Evolutionary conservation across 2,329 filamentous ascomycete genomes (phyloP), one percentile per base, ranked within the genome.

Genomic region (Fusarium gaditjirri): DNA sequence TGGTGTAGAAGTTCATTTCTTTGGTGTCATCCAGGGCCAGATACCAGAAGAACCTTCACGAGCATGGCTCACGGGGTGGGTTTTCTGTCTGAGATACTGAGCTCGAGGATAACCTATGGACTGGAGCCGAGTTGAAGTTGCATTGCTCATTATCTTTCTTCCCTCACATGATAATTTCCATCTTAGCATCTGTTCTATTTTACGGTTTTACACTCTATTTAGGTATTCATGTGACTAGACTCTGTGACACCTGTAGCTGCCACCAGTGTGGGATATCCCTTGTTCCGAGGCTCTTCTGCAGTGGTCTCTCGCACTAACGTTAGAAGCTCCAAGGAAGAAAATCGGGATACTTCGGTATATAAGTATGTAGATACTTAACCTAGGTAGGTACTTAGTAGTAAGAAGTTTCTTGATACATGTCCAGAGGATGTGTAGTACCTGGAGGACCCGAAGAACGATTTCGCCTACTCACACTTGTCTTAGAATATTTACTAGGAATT

Each of bases 11-110:
- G 53, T 39, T 55, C 35, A 23, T 31, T 62, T 50, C 33, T 38
- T 47, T 44, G 33, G 23, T 55, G 42, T 16, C 31, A 68, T 49
- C 43, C 64, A 49, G 46, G 42, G 31, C 31, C 49, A 53, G 23
- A 29, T 13, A 31, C 29, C 27, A 60, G 61, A 56, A 41, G 42
- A 47, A 17, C 49, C 53, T 65, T 57, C 64, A 61, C 59, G 55
- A 72, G 64, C 52, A 43, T 54, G 63, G 47, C 57, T 71, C 68
- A 71, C 53, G 56, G 36, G 56, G 36, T 36, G 29, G 39, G 11
- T 60, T 41, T 58, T 66, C n/a, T 33, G 31, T 46, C 29, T 19
- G 19, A 16, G 16, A 41, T 23, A n/a, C 23, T 36, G n/a, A 57
- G 29, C 17, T 25, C 10, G 11, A 21, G 19, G 33, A 36, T 23